Evolutionary conservation across 306 rosid species (phyloP).

Genomic region (Styphnolobium japonicum): DNA sequence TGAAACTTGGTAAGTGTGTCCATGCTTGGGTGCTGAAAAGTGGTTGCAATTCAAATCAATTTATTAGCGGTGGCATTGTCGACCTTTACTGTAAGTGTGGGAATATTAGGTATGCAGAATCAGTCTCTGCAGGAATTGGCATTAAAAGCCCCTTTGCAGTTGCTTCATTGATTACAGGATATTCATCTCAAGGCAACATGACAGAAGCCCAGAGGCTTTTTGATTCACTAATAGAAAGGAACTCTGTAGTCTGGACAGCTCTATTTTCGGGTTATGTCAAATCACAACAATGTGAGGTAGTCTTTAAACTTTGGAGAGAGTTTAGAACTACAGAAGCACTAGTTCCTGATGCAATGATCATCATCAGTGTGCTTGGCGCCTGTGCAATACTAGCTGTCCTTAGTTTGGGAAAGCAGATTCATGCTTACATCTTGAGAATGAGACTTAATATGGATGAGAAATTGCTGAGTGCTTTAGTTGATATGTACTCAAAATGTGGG

Average conservation of each 20-base stretch:
- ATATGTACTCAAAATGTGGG: conserved; percentile 90
- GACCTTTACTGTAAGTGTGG: conserved; percentile 75
- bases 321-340: conserved; percentile 34
- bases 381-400: conserved; percentile 71
- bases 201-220: conserved; percentile 56
- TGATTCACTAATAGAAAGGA: conserved; percentile 54
- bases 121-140: conserved; percentile 32
- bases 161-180: conserved; percentile 57
- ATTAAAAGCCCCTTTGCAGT: conserved; percentile 42
- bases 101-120: conserved; percentile 63
- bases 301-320: conserved; percentile 57
- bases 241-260: conserved; percentile 66
- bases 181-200: conserved; percentile 71
- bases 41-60: conserved; percentile 45
- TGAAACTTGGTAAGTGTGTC: conserved; percentile 55
- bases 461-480: conserved; percentile 60
- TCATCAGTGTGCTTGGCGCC: conserved; percentile 56
- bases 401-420: conserved; percentile 71
- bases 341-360: conserved; percentile 49
- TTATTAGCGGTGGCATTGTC: conserved; percentile 63
- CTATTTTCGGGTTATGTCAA: conserved; percentile 69
- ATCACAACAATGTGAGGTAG: conserved; percentile 55
- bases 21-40: conserved; percentile 68
- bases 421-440: conserved; percentile 54
- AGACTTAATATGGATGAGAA: conserved; percentile 47